A percentile compares a stretch with the other conserved stretches of the same genome.
Conservation (phyloP, 768 basidiomycete species). For the Pilatotrama ljubarskyi region DNA sequence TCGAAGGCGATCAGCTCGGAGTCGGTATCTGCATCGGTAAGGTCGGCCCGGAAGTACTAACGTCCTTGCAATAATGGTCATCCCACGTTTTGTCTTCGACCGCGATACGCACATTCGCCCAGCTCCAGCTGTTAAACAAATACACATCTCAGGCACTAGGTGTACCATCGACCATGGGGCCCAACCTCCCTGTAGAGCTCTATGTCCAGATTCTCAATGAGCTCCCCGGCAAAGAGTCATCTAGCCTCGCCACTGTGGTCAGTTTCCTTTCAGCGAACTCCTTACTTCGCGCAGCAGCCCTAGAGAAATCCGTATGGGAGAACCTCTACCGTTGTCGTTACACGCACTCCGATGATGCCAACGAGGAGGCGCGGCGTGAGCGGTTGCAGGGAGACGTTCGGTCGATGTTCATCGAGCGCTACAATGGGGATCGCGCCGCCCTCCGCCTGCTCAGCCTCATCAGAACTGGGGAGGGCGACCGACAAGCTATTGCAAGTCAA, state of each 20-base stretch:
- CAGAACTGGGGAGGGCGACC: not conserved
- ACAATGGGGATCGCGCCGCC: not conserved
- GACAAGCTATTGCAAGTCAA: not conserved
- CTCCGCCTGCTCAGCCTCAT: slow-evolving; percentile 6
- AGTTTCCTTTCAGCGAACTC: slow-evolving; percentile 42
- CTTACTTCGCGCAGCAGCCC: slow-evolving; percentile 46
- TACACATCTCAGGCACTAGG: no score
- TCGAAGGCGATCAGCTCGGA: no score
- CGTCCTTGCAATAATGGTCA: no score
- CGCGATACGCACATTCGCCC: not conserved
- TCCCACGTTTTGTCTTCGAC: not conserved
- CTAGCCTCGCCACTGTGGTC: slow-evolving; percentile 36
- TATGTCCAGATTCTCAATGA: slow-evolving; percentile 38
- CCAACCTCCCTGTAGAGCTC: slow-evolving; percentile 36
- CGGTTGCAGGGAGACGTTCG: slow-evolving; percentile 10
- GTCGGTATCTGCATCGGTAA: no score
- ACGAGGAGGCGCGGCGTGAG: slow-evolving; percentile 38
- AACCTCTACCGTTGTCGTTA: slow-evolving; percentile 53
- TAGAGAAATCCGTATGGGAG: slow-evolving; percentile 47
- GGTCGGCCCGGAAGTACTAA: no score
- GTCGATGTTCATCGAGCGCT: slow-evolving; percentile 14
- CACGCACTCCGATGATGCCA: slow-evolving; percentile 37
- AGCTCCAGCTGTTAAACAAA: no score
- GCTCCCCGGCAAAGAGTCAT: slow-evolving; percentile 20
- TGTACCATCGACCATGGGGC: not conserved